phyloP scores from a whole-genome alignment of 495 filamentous ascomycete species.

The Hyaloscypha finlandica region DNA sequence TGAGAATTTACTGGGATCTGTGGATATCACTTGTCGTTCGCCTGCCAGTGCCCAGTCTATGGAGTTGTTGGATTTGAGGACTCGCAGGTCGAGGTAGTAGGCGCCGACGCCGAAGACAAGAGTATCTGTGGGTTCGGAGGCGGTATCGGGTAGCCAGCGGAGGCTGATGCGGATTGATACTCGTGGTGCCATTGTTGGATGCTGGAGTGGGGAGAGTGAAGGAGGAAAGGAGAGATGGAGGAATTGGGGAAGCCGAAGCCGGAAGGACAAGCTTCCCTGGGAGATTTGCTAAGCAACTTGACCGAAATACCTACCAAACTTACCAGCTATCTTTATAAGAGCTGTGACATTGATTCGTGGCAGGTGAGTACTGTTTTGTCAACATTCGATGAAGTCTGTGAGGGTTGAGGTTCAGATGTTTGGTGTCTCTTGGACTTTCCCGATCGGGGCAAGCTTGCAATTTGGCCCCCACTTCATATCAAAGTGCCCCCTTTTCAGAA shows the following conservation, averaged over 20 bases:
- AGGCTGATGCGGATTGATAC: conserved; percentile 45
- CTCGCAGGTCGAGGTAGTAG: conserved; percentile 21
- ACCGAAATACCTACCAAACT: not conserved
- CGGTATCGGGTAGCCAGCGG: conserved; percentile 43
- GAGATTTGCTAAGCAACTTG: not conserved
- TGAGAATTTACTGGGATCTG: conserved; percentile 15
- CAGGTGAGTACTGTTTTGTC: not conserved
- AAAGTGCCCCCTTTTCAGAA: too few species aligned
- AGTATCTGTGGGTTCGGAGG: conserved; percentile 46
- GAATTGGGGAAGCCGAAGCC: not conserved
- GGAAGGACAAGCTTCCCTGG: not conserved
- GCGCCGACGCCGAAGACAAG: conserved; percentile 34
- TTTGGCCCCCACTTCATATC: not conserved
- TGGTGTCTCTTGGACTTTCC: conserved; percentile 1
- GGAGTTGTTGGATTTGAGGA: conserved; percentile 12
- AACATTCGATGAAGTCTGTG: not conserved
- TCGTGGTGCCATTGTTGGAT: conserved; percentile 23
- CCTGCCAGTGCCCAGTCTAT: conserved; percentile 26
- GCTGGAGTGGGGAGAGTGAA: not conserved
- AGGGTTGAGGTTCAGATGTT: not conserved
- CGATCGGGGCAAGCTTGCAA: not conserved
- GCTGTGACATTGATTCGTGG: not conserved
- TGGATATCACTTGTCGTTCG: conserved; percentile 12
- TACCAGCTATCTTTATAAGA: not conserved
- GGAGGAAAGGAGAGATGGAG: not conserved